Evolutionary conservation across 1,284 basidiomycete species (phyloP).

Genomic region (Rhodotorula sp.): DNA sequence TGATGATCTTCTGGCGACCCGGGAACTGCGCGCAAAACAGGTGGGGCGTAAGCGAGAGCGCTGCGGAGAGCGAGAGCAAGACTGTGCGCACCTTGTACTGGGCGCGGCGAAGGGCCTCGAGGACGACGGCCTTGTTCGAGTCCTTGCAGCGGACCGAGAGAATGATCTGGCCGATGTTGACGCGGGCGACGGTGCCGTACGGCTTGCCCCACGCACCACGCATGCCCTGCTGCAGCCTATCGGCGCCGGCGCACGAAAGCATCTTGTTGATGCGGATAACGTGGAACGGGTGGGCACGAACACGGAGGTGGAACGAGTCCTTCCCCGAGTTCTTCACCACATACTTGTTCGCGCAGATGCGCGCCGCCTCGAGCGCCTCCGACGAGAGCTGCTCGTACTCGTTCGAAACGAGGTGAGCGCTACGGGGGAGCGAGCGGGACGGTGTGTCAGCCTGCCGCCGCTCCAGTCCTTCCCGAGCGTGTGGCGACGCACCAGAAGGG

Average conservation of each 20-base stretch:
- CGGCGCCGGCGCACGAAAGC: constrained; percentile 98
- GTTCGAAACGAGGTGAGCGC: constrained; percentile 76
- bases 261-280: constrained; percentile 99
- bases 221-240: constrained; percentile 99
- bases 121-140: constrained; percentile 79
- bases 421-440: background rate
- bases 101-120: constrained; percentile 94
- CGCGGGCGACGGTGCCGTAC: constrained; percentile 86
- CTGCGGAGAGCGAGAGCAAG: background rate
- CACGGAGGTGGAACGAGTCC: constrained; percentile 97
- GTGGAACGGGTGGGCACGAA: constrained; percentile 98
- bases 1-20: constrained; percentile 97
- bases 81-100: constrained; percentile 73
- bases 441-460: background rate
- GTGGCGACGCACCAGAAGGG: constrained; percentile 54
- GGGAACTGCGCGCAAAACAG: constrained; percentile 65
- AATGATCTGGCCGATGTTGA: constrained; percentile 96
- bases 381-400: constrained; percentile 97
- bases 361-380: constrained; percentile 96
- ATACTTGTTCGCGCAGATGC: constrained; percentile 99
- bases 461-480: background rate
- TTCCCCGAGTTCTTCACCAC: constrained; percentile 97
- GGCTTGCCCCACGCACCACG: constrained; percentile 99
- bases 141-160: constrained; percentile 95
- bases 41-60: background rate